These are phyloP conservation scores for Laetiporus sulphureus DNA, from an alignment of 1,284 basidiomycete species.

Conservation along the genomic window DNA sequence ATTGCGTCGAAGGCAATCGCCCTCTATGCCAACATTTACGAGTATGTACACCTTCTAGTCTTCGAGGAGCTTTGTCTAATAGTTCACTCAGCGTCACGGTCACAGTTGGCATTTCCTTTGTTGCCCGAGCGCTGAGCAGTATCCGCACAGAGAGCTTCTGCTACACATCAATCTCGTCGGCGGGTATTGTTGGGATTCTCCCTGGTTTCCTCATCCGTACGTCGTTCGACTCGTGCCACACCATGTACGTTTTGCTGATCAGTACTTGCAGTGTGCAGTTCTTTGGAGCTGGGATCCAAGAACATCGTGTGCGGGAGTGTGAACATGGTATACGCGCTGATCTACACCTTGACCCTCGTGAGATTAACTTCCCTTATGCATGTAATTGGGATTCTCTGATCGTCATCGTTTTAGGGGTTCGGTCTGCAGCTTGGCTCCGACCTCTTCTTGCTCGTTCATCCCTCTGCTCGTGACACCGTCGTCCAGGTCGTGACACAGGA, in stretches of 20 bases:
- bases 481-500: constrained; percentile 44
- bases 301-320: constrained; percentile 84
- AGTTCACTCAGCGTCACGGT: constrained; percentile 58
- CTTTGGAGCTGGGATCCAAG: constrained; percentile 82
- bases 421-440: constrained; percentile 86
- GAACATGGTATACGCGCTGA: constrained; percentile 86
- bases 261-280: constrained; percentile 62
- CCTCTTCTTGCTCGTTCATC: constrained; percentile 75
- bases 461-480: constrained; percentile 44
- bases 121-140: constrained; percentile 71
- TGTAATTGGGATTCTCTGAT: neutral
- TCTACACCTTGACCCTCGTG: constrained; percentile 75
- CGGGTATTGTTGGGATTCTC: constrained; percentile 75
- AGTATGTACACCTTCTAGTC: constrained; percentile 47
- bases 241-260: constrained; percentile 4
- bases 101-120: constrained; percentile 75
- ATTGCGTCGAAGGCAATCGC: constrained; percentile 61
- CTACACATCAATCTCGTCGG: constrained; percentile 83
- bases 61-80: neutral
- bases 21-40: constrained; percentile 82
- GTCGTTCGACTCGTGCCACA: constrained; percentile 24
- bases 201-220: constrained; percentile 78
- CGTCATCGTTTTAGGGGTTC: constrained; percentile 44
- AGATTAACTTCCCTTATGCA: neutral
- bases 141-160: constrained; percentile 71